These are phyloP conservation scores for Rhodosporidiobolus sp. DNA, from an alignment of 768 basidiomycete species.

Conservation along the genomic window DNA sequence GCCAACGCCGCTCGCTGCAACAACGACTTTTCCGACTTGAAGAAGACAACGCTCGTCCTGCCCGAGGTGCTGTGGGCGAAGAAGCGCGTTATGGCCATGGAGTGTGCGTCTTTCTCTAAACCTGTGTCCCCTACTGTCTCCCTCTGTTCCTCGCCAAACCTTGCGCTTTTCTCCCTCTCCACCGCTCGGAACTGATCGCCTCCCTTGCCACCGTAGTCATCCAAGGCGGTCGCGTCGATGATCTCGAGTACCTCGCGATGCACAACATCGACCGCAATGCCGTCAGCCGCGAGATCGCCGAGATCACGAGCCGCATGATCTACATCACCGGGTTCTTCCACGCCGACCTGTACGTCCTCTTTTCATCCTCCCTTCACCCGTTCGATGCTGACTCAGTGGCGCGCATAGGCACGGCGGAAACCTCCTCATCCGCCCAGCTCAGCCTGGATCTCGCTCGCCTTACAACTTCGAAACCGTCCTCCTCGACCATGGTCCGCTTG, in stretches of 20 bases:
- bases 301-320: slow-evolving; percentile 93
- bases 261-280: slow-evolving; percentile 87
- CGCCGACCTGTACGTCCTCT: slow-evolving; percentile 68
- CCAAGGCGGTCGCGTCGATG: slow-evolving; percentile 80
- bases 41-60: slow-evolving; percentile 76
- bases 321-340: slow-evolving; percentile 69
- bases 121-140: neutral
- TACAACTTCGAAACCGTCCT: slow-evolving; percentile 96
- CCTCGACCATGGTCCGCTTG: slow-evolving; percentile 73
- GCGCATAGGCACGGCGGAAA: slow-evolving; percentile 60
- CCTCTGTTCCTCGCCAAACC: neutral
- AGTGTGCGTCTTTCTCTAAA: slow-evolving; percentile 54
- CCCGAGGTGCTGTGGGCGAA: slow-evolving; percentile 71
- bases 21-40: slow-evolving; percentile 66
- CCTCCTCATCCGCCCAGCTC: slow-evolving; percentile 77
- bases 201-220: too few relatives aligned
- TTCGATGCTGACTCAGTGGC: slow-evolving; percentile 2
- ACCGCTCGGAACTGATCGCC: too few relatives aligned
- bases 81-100: slow-evolving; percentile 87
- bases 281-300: slow-evolving; percentile 81
- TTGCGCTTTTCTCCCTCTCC: neutral
- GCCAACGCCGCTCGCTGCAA: slow-evolving; percentile 70
- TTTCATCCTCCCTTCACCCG: slow-evolving; percentile 56
- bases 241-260: slow-evolving; percentile 73
- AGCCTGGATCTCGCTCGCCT: slow-evolving; percentile 63